Conservation (phyloP, 2,329 filamentous ascomycete genomes). For the Aspergillus fumigatus region DNA sequence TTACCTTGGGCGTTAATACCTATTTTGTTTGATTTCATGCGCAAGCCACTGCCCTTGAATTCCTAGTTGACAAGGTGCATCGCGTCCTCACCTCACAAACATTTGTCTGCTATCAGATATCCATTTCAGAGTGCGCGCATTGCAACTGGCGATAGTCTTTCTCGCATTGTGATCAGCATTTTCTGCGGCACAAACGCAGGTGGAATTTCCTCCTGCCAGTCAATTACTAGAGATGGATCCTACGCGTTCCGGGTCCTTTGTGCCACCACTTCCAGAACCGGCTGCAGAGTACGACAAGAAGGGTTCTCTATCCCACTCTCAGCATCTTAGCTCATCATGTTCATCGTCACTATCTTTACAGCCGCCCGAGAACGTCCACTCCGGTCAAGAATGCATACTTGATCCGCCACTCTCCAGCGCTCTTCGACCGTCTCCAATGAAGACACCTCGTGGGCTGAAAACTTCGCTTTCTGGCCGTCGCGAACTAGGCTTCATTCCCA, state of each 20-base stretch:
- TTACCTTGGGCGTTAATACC: not conserved
- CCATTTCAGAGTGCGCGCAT: not conserved
- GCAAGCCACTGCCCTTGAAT: not conserved
- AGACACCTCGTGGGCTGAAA: conserved; percentile 52
- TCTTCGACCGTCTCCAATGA: conserved; percentile 64
- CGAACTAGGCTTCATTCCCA: conserved; percentile 60
- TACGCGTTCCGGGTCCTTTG: conserved; percentile 42
- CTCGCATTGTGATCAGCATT: not conserved
- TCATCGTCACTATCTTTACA: conserved; percentile 50
- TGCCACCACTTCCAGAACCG: conserved; percentile 58
- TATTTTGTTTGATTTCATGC: not conserved
- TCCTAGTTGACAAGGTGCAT: not conserved
- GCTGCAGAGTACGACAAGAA: conserved; percentile 38
- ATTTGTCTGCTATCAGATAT: not conserved
- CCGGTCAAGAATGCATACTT: conserved; percentile 61
- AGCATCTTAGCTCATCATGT: conserved; percentile 50
- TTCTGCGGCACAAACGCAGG: not conserved
- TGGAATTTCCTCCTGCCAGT: not conserved
- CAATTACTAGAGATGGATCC: conserved; percentile 31
- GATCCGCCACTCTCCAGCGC: conserved; percentile 52
- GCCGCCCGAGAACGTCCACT: conserved; percentile 33
- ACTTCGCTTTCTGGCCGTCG: conserved; percentile 55
- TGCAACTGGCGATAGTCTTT: not conserved
- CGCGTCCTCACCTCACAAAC: not conserved
- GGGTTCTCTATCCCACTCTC: conserved; percentile 31